A percentile compares a stretch with the other conserved stretches of the same genome.
These are phyloP conservation scores for Morella rubra DNA, from an alignment of 306 rosid genomes.

Conservation along the genomic window DNA sequence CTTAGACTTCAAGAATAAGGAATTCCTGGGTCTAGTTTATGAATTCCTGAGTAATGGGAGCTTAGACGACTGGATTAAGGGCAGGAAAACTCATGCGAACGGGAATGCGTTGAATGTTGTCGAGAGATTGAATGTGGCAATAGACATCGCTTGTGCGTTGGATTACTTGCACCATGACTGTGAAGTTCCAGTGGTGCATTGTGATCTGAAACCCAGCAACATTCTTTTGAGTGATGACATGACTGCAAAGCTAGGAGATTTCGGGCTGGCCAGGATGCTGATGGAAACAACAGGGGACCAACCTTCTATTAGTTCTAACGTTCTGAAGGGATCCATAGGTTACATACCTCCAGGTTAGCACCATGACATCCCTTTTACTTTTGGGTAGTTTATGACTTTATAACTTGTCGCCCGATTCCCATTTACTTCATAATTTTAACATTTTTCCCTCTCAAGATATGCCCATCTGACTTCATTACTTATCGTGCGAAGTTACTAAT, in stretches of 20 bases:
- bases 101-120: slow-evolving; percentile 47
- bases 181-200: slow-evolving; percentile 65
- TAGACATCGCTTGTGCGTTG: slow-evolving; percentile 61
- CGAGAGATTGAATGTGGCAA: slow-evolving; percentile 62
- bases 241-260: slow-evolving; percentile 77
- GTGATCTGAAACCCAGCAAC: slow-evolving; percentile 82
- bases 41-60: slow-evolving; percentile 66
- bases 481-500: no score
- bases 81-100: slow-evolving; percentile 40
- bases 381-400: background rate
- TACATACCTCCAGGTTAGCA: slow-evolving; percentile 82
- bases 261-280: slow-evolving; percentile 65
- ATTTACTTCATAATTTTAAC: no score
- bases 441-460: no score
- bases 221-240: slow-evolving; percentile 58
- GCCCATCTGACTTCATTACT: no score
- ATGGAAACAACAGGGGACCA: slow-evolving; percentile 38
- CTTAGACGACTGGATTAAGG: slow-evolving; percentile 75
- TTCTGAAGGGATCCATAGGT: slow-evolving; percentile 72
- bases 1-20: slow-evolving; percentile 53
- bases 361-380: background rate
- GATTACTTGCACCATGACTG: slow-evolving; percentile 70
- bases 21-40: slow-evolving; percentile 67
- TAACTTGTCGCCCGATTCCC: background rate
- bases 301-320: slow-evolving; percentile 48